Percentiles rank a stretch among this genome's conserved stretches.
These are phyloP conservation scores for Secale cereale DNA, from an alignment of 176 grass and related monocot species.

Conservation along the genomic window DNA sequence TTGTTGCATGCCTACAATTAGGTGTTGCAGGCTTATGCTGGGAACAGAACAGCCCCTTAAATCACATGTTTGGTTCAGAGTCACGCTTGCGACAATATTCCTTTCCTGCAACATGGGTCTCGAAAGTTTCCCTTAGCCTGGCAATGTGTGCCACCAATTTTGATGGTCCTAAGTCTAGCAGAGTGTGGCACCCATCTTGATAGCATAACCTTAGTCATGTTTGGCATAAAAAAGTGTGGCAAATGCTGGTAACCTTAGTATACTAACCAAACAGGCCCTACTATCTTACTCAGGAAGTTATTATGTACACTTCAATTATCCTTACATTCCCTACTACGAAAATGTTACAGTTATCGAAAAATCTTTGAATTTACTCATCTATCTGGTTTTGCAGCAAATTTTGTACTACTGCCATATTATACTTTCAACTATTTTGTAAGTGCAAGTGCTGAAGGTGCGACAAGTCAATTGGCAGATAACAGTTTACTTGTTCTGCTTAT, in stretches of 20 bases:
- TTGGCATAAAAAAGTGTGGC: neutral
- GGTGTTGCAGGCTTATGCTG: neutral
- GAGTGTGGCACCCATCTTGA: neutral
- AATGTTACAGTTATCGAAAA: neutral
- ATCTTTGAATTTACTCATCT: neutral
- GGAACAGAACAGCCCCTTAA: neutral
- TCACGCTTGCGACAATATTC: neutral
- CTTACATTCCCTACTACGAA: slow-evolving; percentile 14
- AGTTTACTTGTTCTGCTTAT: slow-evolving; percentile 86
- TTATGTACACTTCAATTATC: slow-evolving; percentile 12
- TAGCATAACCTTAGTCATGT: neutral
- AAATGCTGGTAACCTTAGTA: neutral
- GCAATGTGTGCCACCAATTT: neutral
- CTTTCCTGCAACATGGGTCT: neutral
- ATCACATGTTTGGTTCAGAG: neutral
- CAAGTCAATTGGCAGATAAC: slow-evolving; percentile 81
- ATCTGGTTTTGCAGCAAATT: slow-evolving; percentile 80
- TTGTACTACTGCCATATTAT: slow-evolving; percentile 90
- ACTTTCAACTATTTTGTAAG: slow-evolving; percentile 89
- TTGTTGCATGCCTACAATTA: neutral
- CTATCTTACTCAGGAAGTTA: neutral
- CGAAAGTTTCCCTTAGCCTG: neutral
- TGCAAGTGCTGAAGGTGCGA: slow-evolving; percentile 52
- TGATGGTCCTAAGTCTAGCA: neutral
- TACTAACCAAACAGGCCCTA: neutral